phyloP scores from a whole-genome alignment of 192 early-diverging fungal genomes.

The Spizellomyces sp. region DNA sequence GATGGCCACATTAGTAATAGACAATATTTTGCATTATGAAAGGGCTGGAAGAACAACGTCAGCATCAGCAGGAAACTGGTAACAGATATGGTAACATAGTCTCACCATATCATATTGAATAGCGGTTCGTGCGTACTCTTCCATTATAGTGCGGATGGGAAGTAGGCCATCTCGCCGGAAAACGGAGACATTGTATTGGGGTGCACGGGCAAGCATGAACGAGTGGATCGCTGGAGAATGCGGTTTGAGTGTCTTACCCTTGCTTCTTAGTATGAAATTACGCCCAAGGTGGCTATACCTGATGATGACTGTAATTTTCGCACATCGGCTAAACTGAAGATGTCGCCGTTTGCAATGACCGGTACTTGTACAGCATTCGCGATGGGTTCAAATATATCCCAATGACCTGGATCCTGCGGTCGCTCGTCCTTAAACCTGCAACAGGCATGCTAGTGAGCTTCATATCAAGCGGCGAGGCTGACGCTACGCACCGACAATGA shows the following conservation, averaged over 20 bases:
- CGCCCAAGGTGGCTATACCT: constrained; percentile 31
- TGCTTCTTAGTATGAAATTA: neutral
- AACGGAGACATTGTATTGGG: constrained; percentile 83
- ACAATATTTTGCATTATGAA: constrained; percentile 89
- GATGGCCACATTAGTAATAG: constrained; percentile 77
- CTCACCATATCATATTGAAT: constrained; percentile 65
- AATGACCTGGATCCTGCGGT: constrained; percentile 78
- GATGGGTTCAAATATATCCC: constrained; percentile 78
- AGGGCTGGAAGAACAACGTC: constrained; percentile 34
- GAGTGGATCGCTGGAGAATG: constrained; percentile 52
- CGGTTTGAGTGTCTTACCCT: constrained; percentile 30
- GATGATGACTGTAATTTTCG: constrained; percentile 59
- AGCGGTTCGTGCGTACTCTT: constrained; percentile 69
- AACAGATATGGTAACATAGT: neutral
- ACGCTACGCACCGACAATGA: constrained; percentile 74
- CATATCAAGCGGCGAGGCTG: neutral
- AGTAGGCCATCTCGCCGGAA: constrained; percentile 59
- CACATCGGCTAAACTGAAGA: constrained; percentile 68
- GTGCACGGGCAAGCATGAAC: constrained; percentile 92
- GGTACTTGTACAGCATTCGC: constrained; percentile 64
- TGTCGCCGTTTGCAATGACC: constrained; percentile 92
- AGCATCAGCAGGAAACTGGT: neutral
- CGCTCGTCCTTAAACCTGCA: constrained; percentile 58
- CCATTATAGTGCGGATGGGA: constrained; percentile 58
- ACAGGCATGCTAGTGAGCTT: neutral